Conservation (phyloP, 2,329 filamentous ascomycete species). For the Plectosphaerella sp. region DNA sequence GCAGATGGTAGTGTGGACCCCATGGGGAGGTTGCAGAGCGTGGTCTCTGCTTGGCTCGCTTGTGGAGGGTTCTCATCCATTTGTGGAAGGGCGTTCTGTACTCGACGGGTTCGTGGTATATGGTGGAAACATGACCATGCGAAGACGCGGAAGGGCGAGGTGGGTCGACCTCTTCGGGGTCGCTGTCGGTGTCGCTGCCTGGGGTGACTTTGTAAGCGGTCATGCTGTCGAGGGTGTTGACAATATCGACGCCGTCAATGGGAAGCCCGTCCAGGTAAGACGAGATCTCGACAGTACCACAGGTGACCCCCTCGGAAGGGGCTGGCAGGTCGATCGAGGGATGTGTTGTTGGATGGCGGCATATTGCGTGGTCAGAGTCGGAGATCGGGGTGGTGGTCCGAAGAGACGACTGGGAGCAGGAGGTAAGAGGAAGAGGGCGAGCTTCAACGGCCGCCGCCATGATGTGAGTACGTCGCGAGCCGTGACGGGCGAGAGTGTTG, state of each 20-base stretch:
- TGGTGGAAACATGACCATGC: background rate
- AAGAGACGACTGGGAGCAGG: slow-evolving; percentile 29
- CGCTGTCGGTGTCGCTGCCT: slow-evolving; percentile 17
- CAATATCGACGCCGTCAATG: slow-evolving; percentile 24
- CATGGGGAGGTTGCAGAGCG: background rate
- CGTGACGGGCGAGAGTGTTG: background rate
- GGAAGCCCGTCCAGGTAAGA: slow-evolving; percentile 14
- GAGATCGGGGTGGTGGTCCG: slow-evolving; percentile 29
- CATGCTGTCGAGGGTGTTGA: slow-evolving; percentile 35
- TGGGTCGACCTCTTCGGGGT: slow-evolving; percentile 5
- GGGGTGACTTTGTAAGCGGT: slow-evolving; percentile 32
- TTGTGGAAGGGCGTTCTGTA: slow-evolving; percentile 55
- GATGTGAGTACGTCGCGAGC: slow-evolving; percentile 3
- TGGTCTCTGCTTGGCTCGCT: slow-evolving; percentile 43
- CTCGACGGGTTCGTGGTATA: slow-evolving; percentile 3
- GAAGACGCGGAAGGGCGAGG: slow-evolving; percentile 1
- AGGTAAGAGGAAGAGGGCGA: slow-evolving; percentile 23
- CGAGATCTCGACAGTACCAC: slow-evolving; percentile 27
- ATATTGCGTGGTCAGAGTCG: background rate
- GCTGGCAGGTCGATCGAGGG: slow-evolving; percentile 21
- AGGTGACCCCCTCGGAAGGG: slow-evolving; percentile 15
- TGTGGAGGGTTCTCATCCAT: slow-evolving; percentile 69
- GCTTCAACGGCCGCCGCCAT: slow-evolving; percentile 29
- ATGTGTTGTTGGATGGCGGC: slow-evolving; percentile 14
- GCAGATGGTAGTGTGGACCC: no score